Conservation (phyloP, 2,329 filamentous ascomycete genomes). For the Aspergillus piperis region DNA sequence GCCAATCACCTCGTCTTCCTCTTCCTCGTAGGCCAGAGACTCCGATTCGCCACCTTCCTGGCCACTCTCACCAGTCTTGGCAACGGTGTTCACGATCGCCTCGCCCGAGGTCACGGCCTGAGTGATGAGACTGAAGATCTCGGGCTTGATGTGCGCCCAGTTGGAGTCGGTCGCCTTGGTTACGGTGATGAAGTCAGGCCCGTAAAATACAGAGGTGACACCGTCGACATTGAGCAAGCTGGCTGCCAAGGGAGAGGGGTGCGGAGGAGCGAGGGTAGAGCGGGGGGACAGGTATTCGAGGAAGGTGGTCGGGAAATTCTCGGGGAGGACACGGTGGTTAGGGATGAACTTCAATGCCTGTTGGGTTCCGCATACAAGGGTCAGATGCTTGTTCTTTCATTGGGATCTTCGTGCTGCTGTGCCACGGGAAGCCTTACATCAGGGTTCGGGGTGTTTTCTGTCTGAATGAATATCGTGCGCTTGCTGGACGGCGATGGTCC, state of each 20-base stretch:
- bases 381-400: not conserved
- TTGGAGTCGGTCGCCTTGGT: constrained; percentile 85
- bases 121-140: constrained; percentile 92
- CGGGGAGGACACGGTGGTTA: constrained; percentile 81
- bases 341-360: constrained; percentile 88
- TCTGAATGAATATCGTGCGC: constrained; percentile 96
- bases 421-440: constrained; percentile 57
- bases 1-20: constrained; percentile 89
- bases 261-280: constrained; percentile 81
- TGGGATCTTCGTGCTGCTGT: not conserved
- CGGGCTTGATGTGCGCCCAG: constrained; percentile 93
- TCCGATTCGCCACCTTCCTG: constrained; percentile 59
- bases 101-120: constrained; percentile 85
- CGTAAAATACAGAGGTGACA: constrained; percentile 93
- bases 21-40: constrained; percentile 78
- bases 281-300: constrained; percentile 91
- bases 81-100: constrained; percentile 71
- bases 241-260: constrained; percentile 87
- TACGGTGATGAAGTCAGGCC: constrained; percentile 92
- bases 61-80: constrained; percentile 59
- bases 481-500: constrained; percentile 43
- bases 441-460: constrained; percentile 89
- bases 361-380: not conserved
- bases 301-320: constrained; percentile 70
- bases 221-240: constrained; percentile 92